These are phyloP conservation scores for Cercospora sojina DNA, from an alignment of 2,329 filamentous ascomycete genomes.

Conservation along the genomic window DNA sequence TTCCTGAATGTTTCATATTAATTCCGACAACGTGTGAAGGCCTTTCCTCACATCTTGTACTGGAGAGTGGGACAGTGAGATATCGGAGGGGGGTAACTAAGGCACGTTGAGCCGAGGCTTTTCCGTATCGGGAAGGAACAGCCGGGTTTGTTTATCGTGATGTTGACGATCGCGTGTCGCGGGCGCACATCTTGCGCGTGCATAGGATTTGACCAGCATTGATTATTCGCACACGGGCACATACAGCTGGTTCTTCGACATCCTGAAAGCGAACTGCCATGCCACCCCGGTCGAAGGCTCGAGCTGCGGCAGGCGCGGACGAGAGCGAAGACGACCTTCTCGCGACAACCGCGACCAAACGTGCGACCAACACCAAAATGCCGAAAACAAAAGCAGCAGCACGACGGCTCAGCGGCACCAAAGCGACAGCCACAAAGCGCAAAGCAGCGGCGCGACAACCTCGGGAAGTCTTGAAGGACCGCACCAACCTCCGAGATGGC, in stretches of 20 bases:
- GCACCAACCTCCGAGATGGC: conserved; percentile 39
- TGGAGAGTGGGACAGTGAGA: background rate
- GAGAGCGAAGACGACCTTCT: conserved; percentile 27
- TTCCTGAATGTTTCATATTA: background rate
- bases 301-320: conserved; percentile 17
- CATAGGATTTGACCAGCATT: background rate
- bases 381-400: conserved; percentile 40
- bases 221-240: background rate
- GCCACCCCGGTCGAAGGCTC: conserved; percentile 22
- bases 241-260: background rate
- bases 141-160: background rate
- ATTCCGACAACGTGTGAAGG: background rate
- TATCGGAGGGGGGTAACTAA: background rate
- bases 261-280: conserved; percentile 39
- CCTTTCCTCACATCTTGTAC: background rate
- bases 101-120: background rate
- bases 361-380: conserved; percentile 29
- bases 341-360: conserved; percentile 21
- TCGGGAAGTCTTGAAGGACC: conserved; percentile 46
- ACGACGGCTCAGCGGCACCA: conserved; percentile 41
- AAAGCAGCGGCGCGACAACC: conserved; percentile 38
- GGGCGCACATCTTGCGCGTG: background rate
- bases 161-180: background rate
- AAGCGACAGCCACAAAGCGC: conserved; percentile 40
- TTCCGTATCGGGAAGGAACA: background rate